These are phyloP conservation scores for Ganoderma lucidum DNA, from an alignment of 1,284 basidiomycete species.

Conservation along the genomic window DNA sequence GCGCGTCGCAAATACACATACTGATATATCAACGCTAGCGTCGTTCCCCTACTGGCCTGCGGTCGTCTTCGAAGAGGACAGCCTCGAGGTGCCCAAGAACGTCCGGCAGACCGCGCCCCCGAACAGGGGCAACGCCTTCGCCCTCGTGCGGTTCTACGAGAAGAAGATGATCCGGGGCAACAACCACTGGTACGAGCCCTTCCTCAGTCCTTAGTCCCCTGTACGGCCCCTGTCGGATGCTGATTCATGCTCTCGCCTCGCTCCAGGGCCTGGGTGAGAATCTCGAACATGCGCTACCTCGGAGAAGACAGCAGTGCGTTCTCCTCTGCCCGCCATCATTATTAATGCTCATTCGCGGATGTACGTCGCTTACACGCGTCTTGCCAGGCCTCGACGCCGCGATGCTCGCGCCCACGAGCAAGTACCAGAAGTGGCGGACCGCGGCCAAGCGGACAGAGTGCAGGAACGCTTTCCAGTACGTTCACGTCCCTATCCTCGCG, in stretches of 20 bases:
- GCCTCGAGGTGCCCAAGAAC: constrained; percentile 46
- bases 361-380: neutral
- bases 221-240: neutral
- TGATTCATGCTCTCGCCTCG: constrained; percentile 5
- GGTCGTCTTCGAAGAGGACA: constrained; percentile 51
- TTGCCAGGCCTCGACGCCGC: constrained; percentile 39
- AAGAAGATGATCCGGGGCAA: constrained; percentile 41
- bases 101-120: constrained; percentile 40
- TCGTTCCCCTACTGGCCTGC: constrained; percentile 55
- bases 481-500: neutral
- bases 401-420: constrained; percentile 40
- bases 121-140: constrained; percentile 32
- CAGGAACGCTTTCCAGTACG: constrained; percentile 43
- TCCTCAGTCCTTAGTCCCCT: neutral
- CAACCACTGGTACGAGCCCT: constrained; percentile 45
- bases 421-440: constrained; percentile 43
- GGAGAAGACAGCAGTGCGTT: constrained; percentile 50
- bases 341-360: neutral
- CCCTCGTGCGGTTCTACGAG: constrained; percentile 61
- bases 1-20: neutral
- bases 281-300: constrained; percentile 47
- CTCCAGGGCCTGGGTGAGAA: constrained; percentile 49
- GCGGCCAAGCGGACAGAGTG: constrained; percentile 39
- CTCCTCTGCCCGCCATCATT: too few species aligned
- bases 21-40: constrained; percentile 34